Base-by-base conservation (phyloP, 495 filamentous ascomycete genomes). In the Letharia lupina region DNA sequence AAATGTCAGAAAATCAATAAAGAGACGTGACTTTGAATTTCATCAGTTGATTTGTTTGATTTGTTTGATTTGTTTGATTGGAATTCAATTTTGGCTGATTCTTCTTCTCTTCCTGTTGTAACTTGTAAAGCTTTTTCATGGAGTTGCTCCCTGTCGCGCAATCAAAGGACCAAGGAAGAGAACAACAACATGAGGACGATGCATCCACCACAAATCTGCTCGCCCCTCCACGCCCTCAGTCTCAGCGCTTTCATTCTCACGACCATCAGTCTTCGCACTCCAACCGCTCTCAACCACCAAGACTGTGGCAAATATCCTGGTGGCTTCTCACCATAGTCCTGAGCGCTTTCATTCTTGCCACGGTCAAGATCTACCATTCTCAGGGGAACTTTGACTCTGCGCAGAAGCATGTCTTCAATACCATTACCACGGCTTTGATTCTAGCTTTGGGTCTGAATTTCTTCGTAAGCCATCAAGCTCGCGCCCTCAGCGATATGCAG, bases 361-460 rank as follows among this genome's bases (percentile, higher is more conserved):
- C 33, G 2, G 7, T 68, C 39, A 31, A 56, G 40, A 48, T 61
- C 41, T 71, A 67, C 42, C 4, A 57, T 40, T 40, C 4, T 0
- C 35, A 58, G 62, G 56, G 67, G 20, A 69, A 64, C 23, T 48
- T 65, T n/a, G 56, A 33, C 11, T 35, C 20, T 31, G 33, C 3
- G 18, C 44, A 67, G 4, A 69, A 71, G 56, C 37, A 57, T 48
- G 33, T 16, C 7, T 69, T 69, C 61, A 69, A 69, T 40, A 56
- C 60, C 23, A 40, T 69, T 12, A 64, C 20, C n/a, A 71, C 69
- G 16, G 62, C 11, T 0, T 62, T 71, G 59, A 67, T 64, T 20
- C 35, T 69, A 20, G 60, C 33, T 23, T 50, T 71, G 8, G 67
- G 69, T 64, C 64, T 71, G 8, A 67, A 69, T 33, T 69, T 71